A percentile compares a stretch with the other conserved stretches of the same genome.
Evolutionary conservation across 2,329 filamentous ascomycete species (phyloP).

Genomic region (Chaetomium sp.): DNA sequence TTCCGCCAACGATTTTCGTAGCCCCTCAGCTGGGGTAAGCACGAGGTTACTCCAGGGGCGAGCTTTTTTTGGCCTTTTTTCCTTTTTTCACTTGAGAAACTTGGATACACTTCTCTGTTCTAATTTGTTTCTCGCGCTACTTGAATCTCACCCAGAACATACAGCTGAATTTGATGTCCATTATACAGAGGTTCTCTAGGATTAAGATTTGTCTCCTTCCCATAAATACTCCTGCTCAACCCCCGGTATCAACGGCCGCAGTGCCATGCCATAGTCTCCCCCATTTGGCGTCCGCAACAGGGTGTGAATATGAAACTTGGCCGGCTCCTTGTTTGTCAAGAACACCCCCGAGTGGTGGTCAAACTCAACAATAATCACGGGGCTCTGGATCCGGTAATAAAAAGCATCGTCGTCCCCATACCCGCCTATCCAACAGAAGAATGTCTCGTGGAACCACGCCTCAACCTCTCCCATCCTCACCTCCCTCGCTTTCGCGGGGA

Average conservation of each 20-base stretch:
- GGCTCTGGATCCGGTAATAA: slow-evolving; percentile 72
- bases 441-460: slow-evolving; percentile 59
- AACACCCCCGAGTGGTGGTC: slow-evolving; percentile 78
- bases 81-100: too few relatives aligned
- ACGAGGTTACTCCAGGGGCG: too few relatives aligned
- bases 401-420: slow-evolving; percentile 62
- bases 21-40: too few relatives aligned
- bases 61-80: too few relatives aligned
- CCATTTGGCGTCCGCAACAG: slow-evolving; percentile 64
- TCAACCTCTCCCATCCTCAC: slow-evolving; percentile 49
- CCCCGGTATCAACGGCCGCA: slow-evolving; percentile 33
- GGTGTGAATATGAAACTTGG: slow-evolving; percentile 75
- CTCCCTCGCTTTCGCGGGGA: slow-evolving; percentile 50
- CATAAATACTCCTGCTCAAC: slow-evolving; percentile 37
- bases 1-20: too few relatives aligned
- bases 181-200: too few relatives aligned
- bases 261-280: slow-evolving; percentile 64
- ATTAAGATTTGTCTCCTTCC: slow-evolving; percentile 27
- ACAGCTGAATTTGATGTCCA: too few relatives aligned
- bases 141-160: too few relatives aligned
- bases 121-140: too few relatives aligned
- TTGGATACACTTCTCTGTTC: too few relatives aligned
- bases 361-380: slow-evolving; percentile 68
- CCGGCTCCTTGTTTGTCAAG: slow-evolving; percentile 63
- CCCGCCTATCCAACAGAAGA: slow-evolving; percentile 73